phyloP scores from a whole-genome alignment of 2,329 filamentous ascomycete species.

The Neopestalotiopsis sp. region DNA sequence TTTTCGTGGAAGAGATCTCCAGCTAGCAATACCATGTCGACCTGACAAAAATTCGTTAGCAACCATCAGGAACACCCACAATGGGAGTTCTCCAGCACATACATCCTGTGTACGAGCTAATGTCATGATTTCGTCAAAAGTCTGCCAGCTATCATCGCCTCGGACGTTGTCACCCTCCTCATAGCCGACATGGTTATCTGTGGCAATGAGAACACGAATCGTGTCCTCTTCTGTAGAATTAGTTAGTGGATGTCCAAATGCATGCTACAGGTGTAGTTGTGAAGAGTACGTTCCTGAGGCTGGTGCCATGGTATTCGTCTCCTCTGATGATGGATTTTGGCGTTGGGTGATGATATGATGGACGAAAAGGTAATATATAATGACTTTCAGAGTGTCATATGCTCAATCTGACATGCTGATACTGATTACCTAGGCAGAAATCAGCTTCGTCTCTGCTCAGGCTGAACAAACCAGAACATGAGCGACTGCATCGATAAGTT shows the following conservation, averaged over 20 bases:
- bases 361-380: no score
- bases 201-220: conserved; percentile 91
- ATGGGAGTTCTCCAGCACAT: conserved; percentile 24
- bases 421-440: background rate
- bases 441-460: background rate
- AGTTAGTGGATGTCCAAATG: conserved; percentile 9
- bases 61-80: conserved; percentile 9
- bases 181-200: conserved; percentile 97
- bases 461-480: background rate
- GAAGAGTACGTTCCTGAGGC: conserved; percentile 27
- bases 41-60: conserved; percentile 44
- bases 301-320: conserved; percentile 31
- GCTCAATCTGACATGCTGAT: background rate
- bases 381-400: background rate
- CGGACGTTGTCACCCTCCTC: conserved; percentile 91
- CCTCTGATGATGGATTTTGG: no score
- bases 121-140: conserved; percentile 94
- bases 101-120: conserved; percentile 84
- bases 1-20: conserved; percentile 99
- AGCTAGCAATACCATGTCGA: conserved; percentile 95
- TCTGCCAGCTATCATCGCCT: conserved; percentile 96
- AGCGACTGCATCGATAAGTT: background rate
- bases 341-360: no score
- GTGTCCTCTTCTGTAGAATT: conserved; percentile 68
- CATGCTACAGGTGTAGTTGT: background rate